Evolutionary conservation across 345 rosid genomes (phyloP).

Genomic region (Melaleuca alternifolia): DNA sequence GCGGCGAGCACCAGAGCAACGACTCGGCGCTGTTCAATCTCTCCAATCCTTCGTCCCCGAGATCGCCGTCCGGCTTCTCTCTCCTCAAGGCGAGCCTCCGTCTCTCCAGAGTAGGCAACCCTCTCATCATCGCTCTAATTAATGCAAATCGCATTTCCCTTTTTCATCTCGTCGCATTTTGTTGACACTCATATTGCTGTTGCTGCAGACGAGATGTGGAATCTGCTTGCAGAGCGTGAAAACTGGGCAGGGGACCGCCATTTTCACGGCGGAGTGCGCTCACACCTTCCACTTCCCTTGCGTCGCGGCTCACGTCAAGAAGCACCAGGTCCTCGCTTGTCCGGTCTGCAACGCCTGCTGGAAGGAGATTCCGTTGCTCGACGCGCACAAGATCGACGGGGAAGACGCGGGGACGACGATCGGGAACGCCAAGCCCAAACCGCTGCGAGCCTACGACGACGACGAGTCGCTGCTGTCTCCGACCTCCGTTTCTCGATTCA

Average conservation of each 20-base stretch:
- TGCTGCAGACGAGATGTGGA: conserved; percentile 57
- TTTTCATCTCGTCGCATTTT: neutral
- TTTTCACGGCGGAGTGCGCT: conserved; percentile 81
- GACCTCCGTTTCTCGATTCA: conserved; percentile 35
- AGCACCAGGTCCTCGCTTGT: conserved; percentile 35
- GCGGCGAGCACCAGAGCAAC: neutral
- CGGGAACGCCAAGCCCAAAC: conserved; percentile 4
- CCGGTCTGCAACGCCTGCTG: conserved; percentile 65
- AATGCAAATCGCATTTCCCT: neutral
- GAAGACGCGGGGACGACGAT: neutral
- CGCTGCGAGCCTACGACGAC: conserved; percentile 58
- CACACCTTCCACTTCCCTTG: conserved; percentile 82
- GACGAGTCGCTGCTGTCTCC: conserved; percentile 70
- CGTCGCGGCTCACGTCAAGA: conserved; percentile 34
- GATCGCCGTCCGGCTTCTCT: conserved; percentile 64
- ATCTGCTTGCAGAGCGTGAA: conserved; percentile 60
- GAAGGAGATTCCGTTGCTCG: conserved; percentile 46
- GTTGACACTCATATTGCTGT: neutral
- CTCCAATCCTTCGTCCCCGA: conserved; percentile 65
- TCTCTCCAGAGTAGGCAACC: conserved; percentile 44
- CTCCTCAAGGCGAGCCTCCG: conserved; percentile 56
- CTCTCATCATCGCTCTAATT: neutral
- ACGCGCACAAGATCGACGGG: neutral
- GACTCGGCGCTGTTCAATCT: conserved; percentile 31
- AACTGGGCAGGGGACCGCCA: conserved; percentile 70